phyloP scores from a whole-genome alignment of 2,329 filamentous ascomycete genomes.

The Fusarium illudens region DNA sequence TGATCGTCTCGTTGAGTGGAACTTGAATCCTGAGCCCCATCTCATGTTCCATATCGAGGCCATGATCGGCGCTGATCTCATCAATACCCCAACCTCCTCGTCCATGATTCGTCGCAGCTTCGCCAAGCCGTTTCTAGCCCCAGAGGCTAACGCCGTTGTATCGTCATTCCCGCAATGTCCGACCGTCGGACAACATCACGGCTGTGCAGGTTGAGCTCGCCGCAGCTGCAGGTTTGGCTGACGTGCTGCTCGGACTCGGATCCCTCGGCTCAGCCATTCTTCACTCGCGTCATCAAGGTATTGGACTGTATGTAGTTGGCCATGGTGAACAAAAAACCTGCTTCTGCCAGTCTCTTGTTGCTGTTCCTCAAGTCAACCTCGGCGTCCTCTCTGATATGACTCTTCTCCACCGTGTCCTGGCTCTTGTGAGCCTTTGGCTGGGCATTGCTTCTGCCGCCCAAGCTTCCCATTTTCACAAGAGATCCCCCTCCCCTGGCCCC shows the following conservation, averaged over 20 bases:
- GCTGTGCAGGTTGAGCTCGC: background rate
- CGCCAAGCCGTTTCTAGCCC: background rate
- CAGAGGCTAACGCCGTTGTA: background rate
- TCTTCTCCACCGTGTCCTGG: conserved; percentile 15
- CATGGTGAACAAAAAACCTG: background rate
- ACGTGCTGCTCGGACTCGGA: background rate
- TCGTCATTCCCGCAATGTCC: background rate
- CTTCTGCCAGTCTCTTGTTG: background rate
- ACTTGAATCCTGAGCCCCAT: background rate
- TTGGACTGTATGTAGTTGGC: background rate
- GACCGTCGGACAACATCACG: background rate
- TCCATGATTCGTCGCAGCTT: background rate
- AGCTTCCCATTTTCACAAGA: conserved; percentile 7
- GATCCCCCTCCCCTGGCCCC: conserved; percentile 4
- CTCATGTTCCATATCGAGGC: background rate
- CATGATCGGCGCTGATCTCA: background rate
- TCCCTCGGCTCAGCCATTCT: background rate
- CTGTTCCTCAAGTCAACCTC: background rate
- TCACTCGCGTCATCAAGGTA: background rate
- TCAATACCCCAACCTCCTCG: background rate
- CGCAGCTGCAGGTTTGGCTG: background rate
- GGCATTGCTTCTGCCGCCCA: conserved; percentile 7
- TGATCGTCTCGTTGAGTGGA: background rate
- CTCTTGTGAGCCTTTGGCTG: conserved; percentile 28
- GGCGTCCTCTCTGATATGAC: conserved; percentile 11